Evolutionary conservation across 345 rosid genomes (phyloP).

Genomic region (Schrenkiella parvula): DNA sequence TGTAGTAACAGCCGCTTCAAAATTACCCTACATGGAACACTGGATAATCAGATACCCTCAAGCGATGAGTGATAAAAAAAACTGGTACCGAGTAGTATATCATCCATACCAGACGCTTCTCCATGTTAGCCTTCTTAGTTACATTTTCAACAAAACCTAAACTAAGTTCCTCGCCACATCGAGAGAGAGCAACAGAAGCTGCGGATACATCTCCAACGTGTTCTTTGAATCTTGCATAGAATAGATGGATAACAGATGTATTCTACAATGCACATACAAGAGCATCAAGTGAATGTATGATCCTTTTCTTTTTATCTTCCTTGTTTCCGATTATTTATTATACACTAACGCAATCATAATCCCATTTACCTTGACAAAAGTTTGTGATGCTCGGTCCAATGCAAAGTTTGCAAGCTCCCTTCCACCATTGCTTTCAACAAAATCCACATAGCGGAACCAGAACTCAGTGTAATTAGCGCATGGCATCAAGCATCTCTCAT

Average conservation of each 20-base stretch:
- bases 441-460: constrained; percentile 92
- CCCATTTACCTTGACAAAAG: constrained; percentile 61
- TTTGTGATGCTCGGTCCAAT: constrained; percentile 61
- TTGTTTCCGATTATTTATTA: not conserved
- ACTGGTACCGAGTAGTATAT: not conserved
- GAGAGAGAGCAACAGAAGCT: constrained; percentile 63
- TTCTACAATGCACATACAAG: constrained; percentile 48
- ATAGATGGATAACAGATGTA: constrained; percentile 57
- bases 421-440: constrained; percentile 84
- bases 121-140: constrained; percentile 81
- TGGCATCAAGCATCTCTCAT: constrained; percentile 87
- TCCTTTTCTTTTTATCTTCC: not conserved
- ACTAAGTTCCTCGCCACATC: constrained; percentile 46
- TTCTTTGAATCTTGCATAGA: constrained; percentile 77
- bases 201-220: constrained; percentile 49
- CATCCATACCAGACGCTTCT: constrained; percentile 66
- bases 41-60: not conserved
- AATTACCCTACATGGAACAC: constrained; percentile 54
- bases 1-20: constrained; percentile 50
- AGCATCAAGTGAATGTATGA: not conserved
- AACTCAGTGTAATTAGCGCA: constrained; percentile 80
- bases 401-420: constrained; percentile 86
- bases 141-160: constrained; percentile 51
- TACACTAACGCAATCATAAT: not conserved
- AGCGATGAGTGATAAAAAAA: not conserved